A percentile compares a stretch with the other conserved stretches of the same genome.
Conservation (phyloP, 331 rosid genomes). For the Malus hybrid region DNA sequence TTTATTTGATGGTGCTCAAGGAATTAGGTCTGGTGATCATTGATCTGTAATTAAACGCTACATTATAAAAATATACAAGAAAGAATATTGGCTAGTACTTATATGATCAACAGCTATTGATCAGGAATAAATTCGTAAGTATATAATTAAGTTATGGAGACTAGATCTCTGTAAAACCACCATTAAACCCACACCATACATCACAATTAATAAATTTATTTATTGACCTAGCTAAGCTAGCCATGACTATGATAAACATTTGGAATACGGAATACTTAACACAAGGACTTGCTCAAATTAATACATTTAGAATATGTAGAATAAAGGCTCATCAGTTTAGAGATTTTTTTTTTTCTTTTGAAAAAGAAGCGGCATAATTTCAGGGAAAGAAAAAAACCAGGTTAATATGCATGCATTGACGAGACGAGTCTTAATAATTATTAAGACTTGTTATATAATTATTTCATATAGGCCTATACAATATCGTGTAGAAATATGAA, state of each 20-base stretch:
- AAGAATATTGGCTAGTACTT: conserved; percentile 7
- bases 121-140: conserved; percentile 25
- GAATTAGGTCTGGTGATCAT: conserved; percentile 12
- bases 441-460: too few species aligned
- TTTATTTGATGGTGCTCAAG: background rate
- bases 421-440: too few species aligned
- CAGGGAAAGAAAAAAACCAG: too few species aligned
- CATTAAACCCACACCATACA: conserved; percentile 1
- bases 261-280: too few species aligned
- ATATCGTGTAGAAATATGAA: too few species aligned
- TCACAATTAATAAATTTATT: background rate
- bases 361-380: too few species aligned
- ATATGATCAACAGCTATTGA: conserved; percentile 24
- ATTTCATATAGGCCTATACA: too few species aligned
- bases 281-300: too few species aligned
- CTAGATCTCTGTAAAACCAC: conserved; percentile 4
- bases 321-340: too few species aligned
- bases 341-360: too few species aligned
- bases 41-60: conserved; percentile 1
- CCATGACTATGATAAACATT: background rate
- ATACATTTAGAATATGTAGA: too few species aligned
- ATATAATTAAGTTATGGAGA: conserved; percentile 8
- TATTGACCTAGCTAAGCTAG: background rate
- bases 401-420: too few species aligned
- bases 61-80: conserved; percentile 18